phyloP scores from a whole-genome alignment of 306 rosid species.

The Myrica gale region DNA sequence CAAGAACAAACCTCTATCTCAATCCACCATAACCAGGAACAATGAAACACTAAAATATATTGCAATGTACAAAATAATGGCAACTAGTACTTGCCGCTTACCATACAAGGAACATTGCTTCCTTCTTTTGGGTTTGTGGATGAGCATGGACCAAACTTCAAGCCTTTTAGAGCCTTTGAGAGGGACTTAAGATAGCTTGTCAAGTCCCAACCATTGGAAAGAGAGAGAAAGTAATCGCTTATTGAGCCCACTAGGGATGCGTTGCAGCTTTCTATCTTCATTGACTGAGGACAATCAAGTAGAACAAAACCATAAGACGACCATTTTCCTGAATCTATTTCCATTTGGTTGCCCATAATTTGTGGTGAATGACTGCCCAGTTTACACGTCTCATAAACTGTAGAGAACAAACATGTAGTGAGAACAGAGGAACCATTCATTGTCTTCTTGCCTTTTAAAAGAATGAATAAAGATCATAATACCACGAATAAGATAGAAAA shows the following conservation, averaged over 20 bases:
- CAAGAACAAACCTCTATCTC: neutral
- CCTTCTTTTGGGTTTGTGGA: slow-evolving; percentile 81
- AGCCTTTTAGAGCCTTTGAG: slow-evolving; percentile 84
- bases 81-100: slow-evolving; percentile 43
- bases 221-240: slow-evolving; percentile 90
- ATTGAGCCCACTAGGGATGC: slow-evolving; percentile 94
- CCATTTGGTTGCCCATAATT: slow-evolving; percentile 85
- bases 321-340: slow-evolving; percentile 73
- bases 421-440: slow-evolving; percentile 17
- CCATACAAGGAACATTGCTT: slow-evolving; percentile 73
- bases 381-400: slow-evolving; percentile 98
- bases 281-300: slow-evolving; percentile 96
- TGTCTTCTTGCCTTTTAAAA: neutral
- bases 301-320: slow-evolving; percentile 80
- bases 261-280: slow-evolving; percentile 91
- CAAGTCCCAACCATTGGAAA: slow-evolving; percentile 97
- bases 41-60: slow-evolving; percentile 3
- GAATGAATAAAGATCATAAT: slow-evolving; percentile 18
- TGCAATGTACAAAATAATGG: slow-evolving; percentile 22
- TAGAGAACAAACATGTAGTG: slow-evolving; percentile 19
- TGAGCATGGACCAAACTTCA: slow-evolving; percentile 72
- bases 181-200: slow-evolving; percentile 93
- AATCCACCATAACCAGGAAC: neutral
- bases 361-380: slow-evolving; percentile 91
- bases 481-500: slow-evolving; percentile 17